Conservation (phyloP, 1,284 basidiomycete genomes). For the Apiotrichum domesticum region DNA sequence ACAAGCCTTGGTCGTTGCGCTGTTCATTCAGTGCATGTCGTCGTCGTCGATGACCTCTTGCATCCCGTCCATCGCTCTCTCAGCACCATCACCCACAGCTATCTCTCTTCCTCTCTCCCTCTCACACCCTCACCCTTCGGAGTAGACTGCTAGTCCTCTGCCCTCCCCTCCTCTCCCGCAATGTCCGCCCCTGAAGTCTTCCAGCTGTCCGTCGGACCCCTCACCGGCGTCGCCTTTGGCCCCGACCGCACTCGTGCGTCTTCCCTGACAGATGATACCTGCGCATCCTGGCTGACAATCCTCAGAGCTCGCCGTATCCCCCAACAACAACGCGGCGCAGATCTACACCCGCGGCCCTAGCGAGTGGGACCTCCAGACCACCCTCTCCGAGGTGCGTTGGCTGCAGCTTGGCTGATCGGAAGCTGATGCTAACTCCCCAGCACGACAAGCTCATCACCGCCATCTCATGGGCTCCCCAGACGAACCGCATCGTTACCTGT, state of each 20-base stretch:
- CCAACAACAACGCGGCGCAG: slow-evolving; percentile 84
- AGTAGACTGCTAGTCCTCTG: slow-evolving; percentile 44
- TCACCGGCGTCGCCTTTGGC: slow-evolving; percentile 90
- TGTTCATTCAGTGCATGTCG: too few relatives aligned
- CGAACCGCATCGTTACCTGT: slow-evolving; percentile 96
- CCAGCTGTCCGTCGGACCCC: slow-evolving; percentile 70
- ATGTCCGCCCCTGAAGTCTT: slow-evolving; percentile 74
- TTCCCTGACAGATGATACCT: too few relatives aligned
- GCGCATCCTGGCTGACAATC: neutral
- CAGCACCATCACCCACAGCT: too few relatives aligned
- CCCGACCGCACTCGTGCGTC: slow-evolving; percentile 75
- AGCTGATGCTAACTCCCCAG: slow-evolving; percentile 47
- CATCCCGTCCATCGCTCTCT: too few relatives aligned
- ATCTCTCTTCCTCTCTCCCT: neutral
- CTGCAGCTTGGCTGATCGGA: neutral
- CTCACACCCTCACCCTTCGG: slow-evolving; percentile 7
- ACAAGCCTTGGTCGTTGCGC: too few relatives aligned
- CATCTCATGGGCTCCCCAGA: slow-evolving; percentile 95
- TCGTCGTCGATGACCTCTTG: too few relatives aligned
- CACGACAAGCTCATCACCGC: slow-evolving; percentile 98
- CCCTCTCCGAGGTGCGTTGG: slow-evolving; percentile 69
- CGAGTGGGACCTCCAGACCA: slow-evolving; percentile 68
- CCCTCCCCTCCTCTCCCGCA: slow-evolving; percentile 1
- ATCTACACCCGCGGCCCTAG: slow-evolving; percentile 65
- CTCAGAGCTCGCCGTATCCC: slow-evolving; percentile 80